A percentile compares a stretch with the other conserved stretches of the same genome.
phyloP scores from a whole-genome alignment of 2,329 filamentous ascomycete genomes.

The Colletotrichum noveboracense region DNA sequence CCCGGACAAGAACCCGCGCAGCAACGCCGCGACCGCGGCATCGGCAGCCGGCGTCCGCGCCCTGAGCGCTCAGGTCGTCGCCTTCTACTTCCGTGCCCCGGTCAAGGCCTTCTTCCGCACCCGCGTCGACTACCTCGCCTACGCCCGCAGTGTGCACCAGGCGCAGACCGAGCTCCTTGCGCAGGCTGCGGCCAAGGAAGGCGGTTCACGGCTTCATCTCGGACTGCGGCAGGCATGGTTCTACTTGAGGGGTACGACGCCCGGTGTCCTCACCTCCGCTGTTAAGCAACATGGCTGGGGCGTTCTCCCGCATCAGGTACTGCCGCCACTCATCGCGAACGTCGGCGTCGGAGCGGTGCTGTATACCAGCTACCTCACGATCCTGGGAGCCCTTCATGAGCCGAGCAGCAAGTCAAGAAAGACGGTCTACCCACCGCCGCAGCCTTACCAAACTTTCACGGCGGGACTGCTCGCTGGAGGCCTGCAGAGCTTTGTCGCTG shows the following conservation, averaged over 20 bases:
- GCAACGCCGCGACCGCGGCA: slow-evolving; percentile 70
- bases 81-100: slow-evolving; percentile 91
- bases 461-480: slow-evolving; percentile 74
- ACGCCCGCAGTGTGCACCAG: slow-evolving; percentile 59
- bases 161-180: slow-evolving; percentile 44
- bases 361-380: slow-evolving; percentile 78
- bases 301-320: slow-evolving; percentile 77
- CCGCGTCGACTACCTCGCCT: slow-evolving; percentile 80
- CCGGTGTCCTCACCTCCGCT: slow-evolving; percentile 71
- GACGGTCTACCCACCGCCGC: slow-evolving; percentile 73
- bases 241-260: slow-evolving; percentile 68
- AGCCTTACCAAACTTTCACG: slow-evolving; percentile 66
- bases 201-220: slow-evolving; percentile 33
- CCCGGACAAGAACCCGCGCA: slow-evolving; percentile 53
- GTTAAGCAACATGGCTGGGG: slow-evolving; percentile 74
- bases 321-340: slow-evolving; percentile 78
- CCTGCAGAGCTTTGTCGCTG: slow-evolving; percentile 74
- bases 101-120: slow-evolving; percentile 93
- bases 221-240: slow-evolving; percentile 47
- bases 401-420: slow-evolving; percentile 62
- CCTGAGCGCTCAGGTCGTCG: slow-evolving; percentile 80
- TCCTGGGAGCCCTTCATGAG: slow-evolving; percentile 69
- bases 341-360: slow-evolving; percentile 75
- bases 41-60: slow-evolving; percentile 86
- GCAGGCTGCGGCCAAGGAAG: slow-evolving; percentile 39